These are phyloP conservation scores for Murraya koenigii DNA, from an alignment of 345 rosid genomes.

Conservation along the genomic window DNA sequence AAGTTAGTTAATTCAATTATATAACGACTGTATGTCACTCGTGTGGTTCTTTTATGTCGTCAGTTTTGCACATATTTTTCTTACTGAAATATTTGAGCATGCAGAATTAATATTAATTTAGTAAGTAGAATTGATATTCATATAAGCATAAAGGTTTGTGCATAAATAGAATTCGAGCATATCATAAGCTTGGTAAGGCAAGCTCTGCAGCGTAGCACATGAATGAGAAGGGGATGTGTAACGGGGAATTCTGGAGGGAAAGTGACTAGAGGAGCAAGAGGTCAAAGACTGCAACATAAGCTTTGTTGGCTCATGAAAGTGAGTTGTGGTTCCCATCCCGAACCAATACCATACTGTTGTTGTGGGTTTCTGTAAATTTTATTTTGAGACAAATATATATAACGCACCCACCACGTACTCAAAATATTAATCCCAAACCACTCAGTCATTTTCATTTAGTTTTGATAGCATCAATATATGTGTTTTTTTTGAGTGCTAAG, in stretches of 20 bases:
- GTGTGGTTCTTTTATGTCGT: too few relatives aligned
- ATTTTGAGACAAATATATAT: background rate
- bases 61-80: too few relatives aligned
- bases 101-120: too few relatives aligned
- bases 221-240: background rate
- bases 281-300: constrained; percentile 9
- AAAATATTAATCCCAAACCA: background rate
- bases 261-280: background rate
- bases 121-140: too few relatives aligned
- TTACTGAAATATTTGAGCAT: too few relatives aligned
- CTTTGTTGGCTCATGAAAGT: constrained; percentile 11
- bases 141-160: too few relatives aligned
- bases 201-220: background rate
- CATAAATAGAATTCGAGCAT: too few relatives aligned
- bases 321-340: constrained; percentile 7
- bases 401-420: background rate
- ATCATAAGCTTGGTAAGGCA: background rate
- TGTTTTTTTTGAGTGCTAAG: too few relatives aligned
- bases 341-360: background rate
- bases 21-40: too few relatives aligned
- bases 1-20: too few relatives aligned
- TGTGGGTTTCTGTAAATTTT: background rate
- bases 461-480: background rate
- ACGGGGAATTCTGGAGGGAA: background rate
- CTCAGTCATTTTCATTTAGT: background rate